Base-by-base conservation (phyloP, 331 rosid genomes). In the Acacia concinna region DNA sequence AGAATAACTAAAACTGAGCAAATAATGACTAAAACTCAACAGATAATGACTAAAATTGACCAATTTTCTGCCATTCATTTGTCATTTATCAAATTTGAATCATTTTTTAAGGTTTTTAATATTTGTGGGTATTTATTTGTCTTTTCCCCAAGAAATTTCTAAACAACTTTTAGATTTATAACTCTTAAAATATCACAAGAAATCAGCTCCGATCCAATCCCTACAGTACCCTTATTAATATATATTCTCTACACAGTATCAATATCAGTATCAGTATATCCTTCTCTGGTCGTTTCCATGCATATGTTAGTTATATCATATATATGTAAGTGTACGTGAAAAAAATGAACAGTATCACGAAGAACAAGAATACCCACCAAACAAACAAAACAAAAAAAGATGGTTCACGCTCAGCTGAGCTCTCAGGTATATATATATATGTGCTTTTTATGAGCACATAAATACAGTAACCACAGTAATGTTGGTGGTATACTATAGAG, bases 151-250 rank as follows among this genome's bases (percentile, higher is more conserved):
- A n/a, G n/a, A n/a, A n/a, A n/a, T n/a, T n/a, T n/a, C 30, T 9
- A 4, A n/a, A 66, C 3, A 8, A 23, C 7, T 66, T 68, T 6
- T 9, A 0, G 12, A 10, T 12, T 66, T 4, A 3, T 49, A 49
- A 49, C 1, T 3, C 23, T 68, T 9, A 18, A 46, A 47, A 21
- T 68, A 11, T 68, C 1, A 11, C 3, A 68, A 21, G 52, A 34
- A 68, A 64, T 31, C 66, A 54, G 43, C 4, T 27, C 28, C 49
- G 65, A 40, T 34, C 25, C 59, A 20, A 3, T 13, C n/a, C 34
- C 74, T 21, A 54, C 62, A 54, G 62, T 25, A 62, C 76, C 40
- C 49, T n/a, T n/a, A n/a, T n/a, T n/a, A n/a, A n/a, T n/a, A n/a
- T 63, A 43, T 15, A 74, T 78, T 81, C 64, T 81, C 28, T 54